These are phyloP conservation scores for Tylopilus felleus DNA, from an alignment of 768 basidiomycete species.

Conservation along the genomic window DNA sequence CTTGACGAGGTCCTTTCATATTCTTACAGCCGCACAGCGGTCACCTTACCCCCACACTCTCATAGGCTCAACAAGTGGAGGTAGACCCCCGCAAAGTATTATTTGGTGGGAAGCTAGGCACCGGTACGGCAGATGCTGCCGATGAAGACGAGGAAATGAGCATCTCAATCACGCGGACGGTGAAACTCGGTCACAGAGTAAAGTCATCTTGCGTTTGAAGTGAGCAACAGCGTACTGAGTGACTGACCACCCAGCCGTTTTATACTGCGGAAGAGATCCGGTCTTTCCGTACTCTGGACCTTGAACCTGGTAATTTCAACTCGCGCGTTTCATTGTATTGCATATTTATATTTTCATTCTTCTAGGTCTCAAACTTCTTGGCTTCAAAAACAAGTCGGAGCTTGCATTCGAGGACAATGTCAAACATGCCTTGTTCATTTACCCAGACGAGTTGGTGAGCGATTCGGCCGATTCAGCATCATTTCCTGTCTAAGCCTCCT, in stretches of 20 bases:
- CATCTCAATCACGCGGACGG: slow-evolving; percentile 39
- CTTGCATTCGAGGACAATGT: slow-evolving; percentile 85
- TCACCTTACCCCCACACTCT: slow-evolving; percentile 6
- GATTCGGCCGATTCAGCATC: neutral
- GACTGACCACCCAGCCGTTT: slow-evolving; percentile 53
- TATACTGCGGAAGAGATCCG: slow-evolving; percentile 81
- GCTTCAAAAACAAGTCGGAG: slow-evolving; percentile 75
- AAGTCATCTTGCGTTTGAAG: neutral
- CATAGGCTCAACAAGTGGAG: slow-evolving; percentile 29
- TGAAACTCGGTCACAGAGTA: slow-evolving; percentile 53
- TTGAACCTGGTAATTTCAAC: slow-evolving; percentile 60
- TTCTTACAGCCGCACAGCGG: neutral
- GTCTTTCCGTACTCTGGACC: slow-evolving; percentile 76
- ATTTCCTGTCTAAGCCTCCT: neutral
- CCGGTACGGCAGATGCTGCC: slow-evolving; percentile 25
- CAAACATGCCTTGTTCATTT: slow-evolving; percentile 88
- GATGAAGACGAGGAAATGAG: slow-evolving; percentile 39
- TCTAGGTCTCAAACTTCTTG: slow-evolving; percentile 83
- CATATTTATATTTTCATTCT: neutral
- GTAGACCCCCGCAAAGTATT: slow-evolving; percentile 24
- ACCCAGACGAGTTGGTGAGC: slow-evolving; percentile 84
- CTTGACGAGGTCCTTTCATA: slow-evolving; percentile 56
- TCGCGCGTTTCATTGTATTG: neutral
- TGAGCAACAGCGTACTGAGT: neutral
- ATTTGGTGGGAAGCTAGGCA: slow-evolving; percentile 38